Percentiles rank a stretch among this genome's conserved stretches.
Conservation (phyloP, 192 early-diverging fungal species). For the Blastocladiella britannica region DNA sequence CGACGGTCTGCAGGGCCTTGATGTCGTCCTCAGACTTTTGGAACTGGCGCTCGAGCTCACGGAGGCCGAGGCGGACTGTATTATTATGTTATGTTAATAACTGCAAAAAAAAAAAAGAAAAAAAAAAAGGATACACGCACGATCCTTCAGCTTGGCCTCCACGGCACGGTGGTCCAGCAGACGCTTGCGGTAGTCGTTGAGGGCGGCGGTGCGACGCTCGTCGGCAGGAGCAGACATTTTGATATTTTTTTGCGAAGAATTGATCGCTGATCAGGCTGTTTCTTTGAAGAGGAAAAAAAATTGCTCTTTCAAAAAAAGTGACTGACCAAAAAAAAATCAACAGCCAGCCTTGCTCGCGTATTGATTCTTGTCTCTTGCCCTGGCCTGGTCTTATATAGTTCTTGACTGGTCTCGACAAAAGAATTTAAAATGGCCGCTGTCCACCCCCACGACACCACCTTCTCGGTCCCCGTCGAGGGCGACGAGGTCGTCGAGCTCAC, state of each 20-base stretch:
- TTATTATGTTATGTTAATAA: conserved; percentile 2
- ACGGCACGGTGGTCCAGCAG: conserved; percentile 85
- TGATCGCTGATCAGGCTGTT: no score
- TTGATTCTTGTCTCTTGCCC: no score
- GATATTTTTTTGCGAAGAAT: no score
- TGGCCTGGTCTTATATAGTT: no score
- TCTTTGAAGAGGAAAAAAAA: no score
- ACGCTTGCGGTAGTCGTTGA: conserved; percentile 65
- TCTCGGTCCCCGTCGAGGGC: background rate
- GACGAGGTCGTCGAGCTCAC: background rate
- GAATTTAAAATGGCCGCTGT: background rate
- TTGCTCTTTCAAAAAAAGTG: no score
- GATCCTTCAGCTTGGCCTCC: conserved; percentile 86
- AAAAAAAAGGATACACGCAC: conserved; percentile 19
- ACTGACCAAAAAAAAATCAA: no score
- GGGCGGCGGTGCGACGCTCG: conserved; percentile 57
- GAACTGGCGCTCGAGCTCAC: conserved; percentile 70
- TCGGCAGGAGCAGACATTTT: no score
- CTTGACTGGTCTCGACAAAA: no score
- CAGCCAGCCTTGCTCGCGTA: no score
- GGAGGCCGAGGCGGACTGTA: conserved; percentile 64
- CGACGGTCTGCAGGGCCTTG: conserved; percentile 95
- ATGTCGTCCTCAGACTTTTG: conserved; percentile 95
- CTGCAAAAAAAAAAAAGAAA: background rate
- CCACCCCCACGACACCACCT: background rate